Evolutionary conservation across 169 alveolate species (phyloP).

Genomic region (Plasmodium gallinaceum): DNA sequence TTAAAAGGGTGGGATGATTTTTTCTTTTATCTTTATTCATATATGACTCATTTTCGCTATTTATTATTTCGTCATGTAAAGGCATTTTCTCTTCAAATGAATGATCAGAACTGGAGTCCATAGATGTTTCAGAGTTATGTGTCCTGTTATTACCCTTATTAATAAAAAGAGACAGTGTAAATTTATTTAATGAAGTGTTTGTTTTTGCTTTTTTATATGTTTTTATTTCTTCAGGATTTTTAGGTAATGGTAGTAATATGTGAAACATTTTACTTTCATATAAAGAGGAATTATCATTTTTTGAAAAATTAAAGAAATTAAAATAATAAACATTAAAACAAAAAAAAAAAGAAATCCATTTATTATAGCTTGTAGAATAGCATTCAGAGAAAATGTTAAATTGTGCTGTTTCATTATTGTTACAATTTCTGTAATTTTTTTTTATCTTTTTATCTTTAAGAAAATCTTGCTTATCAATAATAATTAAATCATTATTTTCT

Average conservation of each 20-base stretch:
- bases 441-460: not conserved
- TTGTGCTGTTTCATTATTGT: slow-evolving; percentile 18
- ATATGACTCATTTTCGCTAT: not conserved
- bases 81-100: not conserved
- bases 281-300: slow-evolving; percentile 19
- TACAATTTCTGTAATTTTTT: not conserved
- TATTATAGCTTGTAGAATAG: slow-evolving; percentile 58
- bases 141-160: not conserved
- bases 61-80: not conserved
- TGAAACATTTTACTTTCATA: slow-evolving; percentile 54
- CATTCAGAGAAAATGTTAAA: slow-evolving; percentile 64
- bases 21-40: not conserved
- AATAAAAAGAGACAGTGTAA: slow-evolving; percentile 13
- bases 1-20: not conserved
- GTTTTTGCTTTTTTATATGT: slow-evolving; percentile 19
- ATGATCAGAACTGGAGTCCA: not conserved
- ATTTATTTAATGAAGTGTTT: not conserved
- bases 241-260: slow-evolving; percentile 47
- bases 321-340: slow-evolving; percentile 60
- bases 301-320: slow-evolving; percentile 45
- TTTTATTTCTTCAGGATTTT: slow-evolving; percentile 64
- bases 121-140: not conserved
- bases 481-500: slow-evolving; percentile 14
- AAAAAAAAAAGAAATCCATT: slow-evolving; percentile 72
- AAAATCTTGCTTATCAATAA: slow-evolving; percentile 35